Conservation (phyloP, 2,329 filamentous ascomycete genomes). For the Furcasterigmium furcatum region DNA sequence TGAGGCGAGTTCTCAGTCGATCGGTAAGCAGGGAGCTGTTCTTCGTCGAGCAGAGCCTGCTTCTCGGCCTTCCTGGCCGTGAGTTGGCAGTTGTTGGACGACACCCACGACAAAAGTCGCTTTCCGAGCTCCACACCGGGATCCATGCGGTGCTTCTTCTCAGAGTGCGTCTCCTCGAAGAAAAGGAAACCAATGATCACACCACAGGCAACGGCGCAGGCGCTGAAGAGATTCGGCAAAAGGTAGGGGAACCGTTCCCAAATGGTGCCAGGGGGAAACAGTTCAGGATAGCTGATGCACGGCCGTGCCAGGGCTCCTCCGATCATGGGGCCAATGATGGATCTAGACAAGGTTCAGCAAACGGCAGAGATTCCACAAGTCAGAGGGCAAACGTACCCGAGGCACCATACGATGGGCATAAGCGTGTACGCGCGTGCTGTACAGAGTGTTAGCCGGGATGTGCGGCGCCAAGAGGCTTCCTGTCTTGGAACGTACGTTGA, state of each 20-base stretch:
- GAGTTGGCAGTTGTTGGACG: constrained; percentile 28
- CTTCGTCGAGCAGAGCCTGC: constrained; percentile 59
- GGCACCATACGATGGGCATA: constrained; percentile 97
- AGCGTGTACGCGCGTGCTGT: constrained; percentile 89
- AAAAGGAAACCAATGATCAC: constrained; percentile 80
- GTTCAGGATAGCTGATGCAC: constrained; percentile 72
- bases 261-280: constrained; percentile 71
- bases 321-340: constrained; percentile 87
- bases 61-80: constrained; percentile 47
- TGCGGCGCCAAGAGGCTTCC: neutral
- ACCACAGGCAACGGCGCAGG: constrained; percentile 71
- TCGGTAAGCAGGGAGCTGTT: constrained; percentile 66
- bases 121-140: constrained; percentile 73
- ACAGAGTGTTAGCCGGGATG: constrained; percentile 20
- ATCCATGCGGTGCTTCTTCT: constrained; percentile 75
- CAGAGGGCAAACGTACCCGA: constrained; percentile 60
- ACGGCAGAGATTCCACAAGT: neutral
- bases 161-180: constrained; percentile 88
- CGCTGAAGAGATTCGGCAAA: constrained; percentile 87
- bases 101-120: constrained; percentile 55
- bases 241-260: constrained; percentile 89
- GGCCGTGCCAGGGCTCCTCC: constrained; percentile 88
- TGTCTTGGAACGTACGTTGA: constrained; percentile 62
- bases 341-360: constrained; percentile 47
- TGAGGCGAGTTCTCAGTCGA: constrained; percentile 55